These are phyloP conservation scores for Eucalyptus sp. DNA, from an alignment of 345 rosid species.

Conservation along the genomic window DNA sequence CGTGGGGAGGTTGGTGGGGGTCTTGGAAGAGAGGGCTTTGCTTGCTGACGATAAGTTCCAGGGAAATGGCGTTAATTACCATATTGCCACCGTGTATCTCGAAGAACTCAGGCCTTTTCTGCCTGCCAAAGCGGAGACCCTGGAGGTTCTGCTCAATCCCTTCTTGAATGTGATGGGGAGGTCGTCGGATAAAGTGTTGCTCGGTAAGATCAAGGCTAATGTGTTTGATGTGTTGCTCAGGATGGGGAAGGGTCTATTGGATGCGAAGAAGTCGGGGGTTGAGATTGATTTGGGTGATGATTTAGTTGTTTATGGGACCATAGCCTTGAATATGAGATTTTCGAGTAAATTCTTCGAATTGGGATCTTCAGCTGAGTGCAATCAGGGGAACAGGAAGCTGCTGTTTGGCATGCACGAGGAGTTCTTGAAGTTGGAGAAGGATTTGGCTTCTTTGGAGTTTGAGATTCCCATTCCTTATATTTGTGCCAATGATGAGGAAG, in stretches of 20 bases:
- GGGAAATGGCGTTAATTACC: slow-evolving; percentile 83
- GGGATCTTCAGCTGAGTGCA: slow-evolving; percentile 64
- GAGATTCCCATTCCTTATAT: slow-evolving; percentile 27
- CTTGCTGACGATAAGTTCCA: slow-evolving; percentile 35
- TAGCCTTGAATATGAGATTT: slow-evolving; percentile 44
- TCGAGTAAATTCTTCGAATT: slow-evolving; percentile 54
- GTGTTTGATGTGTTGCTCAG: slow-evolving; percentile 52
- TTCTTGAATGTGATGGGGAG: slow-evolving; percentile 42
- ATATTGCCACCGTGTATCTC: slow-evolving; percentile 54
- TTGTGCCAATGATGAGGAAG: slow-evolving; percentile 17
- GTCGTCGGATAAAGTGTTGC: slow-evolving; percentile 52
- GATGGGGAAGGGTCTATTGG: slow-evolving; percentile 46
- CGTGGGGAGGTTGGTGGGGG: slow-evolving; percentile 22
- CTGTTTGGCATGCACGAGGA: slow-evolving; percentile 50
- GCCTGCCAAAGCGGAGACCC: slow-evolving; percentile 37
- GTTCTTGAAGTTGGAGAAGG: slow-evolving; percentile 75
- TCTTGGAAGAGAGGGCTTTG: slow-evolving; percentile 35
- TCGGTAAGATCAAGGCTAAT: slow-evolving; percentile 60
- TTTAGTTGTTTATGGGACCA: slow-evolving; percentile 41
- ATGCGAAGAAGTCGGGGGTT: slow-evolving; percentile 23
- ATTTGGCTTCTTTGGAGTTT: slow-evolving; percentile 23
- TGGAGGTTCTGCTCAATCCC: slow-evolving; percentile 34
- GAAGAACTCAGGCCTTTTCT: slow-evolving; percentile 68
- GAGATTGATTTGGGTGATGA: slow-evolving; percentile 34
- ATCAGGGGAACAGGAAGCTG: slow-evolving; percentile 81